Evolutionary conservation across 2,329 filamentous ascomycete species (phyloP).

Genomic region (Monosporascus sp.): DNA sequence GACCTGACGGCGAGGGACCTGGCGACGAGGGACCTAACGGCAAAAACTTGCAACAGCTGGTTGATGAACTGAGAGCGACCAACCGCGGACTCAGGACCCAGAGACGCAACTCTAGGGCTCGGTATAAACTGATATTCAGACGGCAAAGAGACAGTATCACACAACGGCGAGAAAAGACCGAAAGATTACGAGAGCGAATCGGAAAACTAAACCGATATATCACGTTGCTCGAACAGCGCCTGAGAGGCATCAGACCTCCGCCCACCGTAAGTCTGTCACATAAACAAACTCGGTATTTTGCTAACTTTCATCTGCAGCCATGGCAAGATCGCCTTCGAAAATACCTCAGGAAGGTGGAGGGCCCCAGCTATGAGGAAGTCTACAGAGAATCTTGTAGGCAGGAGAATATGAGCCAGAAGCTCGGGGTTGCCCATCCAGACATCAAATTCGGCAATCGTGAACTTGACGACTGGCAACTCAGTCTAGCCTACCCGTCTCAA

Average conservation of each 20-base stretch:
- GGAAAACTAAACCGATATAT: too few relatives aligned
- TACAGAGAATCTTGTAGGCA: conserved; percentile 27
- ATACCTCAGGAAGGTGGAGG: neutral
- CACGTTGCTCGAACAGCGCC: neutral
- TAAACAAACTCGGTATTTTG: neutral
- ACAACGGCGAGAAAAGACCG: too few relatives aligned
- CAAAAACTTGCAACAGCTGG: neutral
- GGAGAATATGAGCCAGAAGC: conserved; percentile 25
- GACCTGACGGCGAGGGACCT: neutral
- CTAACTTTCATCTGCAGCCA: conserved; percentile 1
- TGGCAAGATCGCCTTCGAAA: conserved; percentile 8
- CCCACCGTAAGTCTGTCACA: neutral
- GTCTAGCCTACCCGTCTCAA: neutral
- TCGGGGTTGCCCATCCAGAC: conserved; percentile 22
- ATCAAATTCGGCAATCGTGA: conserved; percentile 13
- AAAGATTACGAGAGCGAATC: too few relatives aligned
- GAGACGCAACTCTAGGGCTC: too few relatives aligned
- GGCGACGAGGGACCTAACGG: neutral
- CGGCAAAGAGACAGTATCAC: too few relatives aligned
- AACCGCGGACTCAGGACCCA: too few relatives aligned
- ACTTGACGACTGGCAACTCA: neutral
- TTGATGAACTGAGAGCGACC: neutral
- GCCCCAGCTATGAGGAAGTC: conserved; percentile 8
- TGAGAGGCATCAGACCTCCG: neutral
- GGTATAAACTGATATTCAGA: too few relatives aligned